phyloP scores from a whole-genome alignment of 2,329 filamentous ascomycete genomes.

The Cladophialophora exuberans region DNA sequence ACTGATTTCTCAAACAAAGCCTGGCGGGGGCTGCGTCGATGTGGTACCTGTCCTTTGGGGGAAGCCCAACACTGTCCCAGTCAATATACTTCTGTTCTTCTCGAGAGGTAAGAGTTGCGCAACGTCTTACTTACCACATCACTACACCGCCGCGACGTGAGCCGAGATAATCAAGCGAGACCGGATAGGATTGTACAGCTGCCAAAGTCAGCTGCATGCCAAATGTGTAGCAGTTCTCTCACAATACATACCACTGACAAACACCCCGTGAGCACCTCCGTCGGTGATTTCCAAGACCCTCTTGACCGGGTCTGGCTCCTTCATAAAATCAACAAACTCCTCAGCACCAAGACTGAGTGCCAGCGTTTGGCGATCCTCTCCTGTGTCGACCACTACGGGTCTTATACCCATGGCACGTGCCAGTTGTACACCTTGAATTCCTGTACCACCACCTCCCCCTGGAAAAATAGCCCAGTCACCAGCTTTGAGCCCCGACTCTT shows the following conservation, averaged over 20 bases:
- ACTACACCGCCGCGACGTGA: conserved; percentile 53
- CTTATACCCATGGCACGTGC: conserved; percentile 60
- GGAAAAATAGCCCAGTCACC: conserved; percentile 61
- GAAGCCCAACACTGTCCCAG: conserved; percentile 43
- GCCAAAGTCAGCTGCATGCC: neutral
- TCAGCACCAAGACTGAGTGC: conserved; percentile 57
- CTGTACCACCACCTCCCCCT: conserved; percentile 59
- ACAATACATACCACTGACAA: conserved; percentile 39
- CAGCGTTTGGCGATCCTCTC: conserved; percentile 51
- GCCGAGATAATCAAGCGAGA: conserved; percentile 49
- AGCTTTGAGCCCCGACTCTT: conserved; percentile 53
- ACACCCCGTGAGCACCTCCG: conserved; percentile 52
- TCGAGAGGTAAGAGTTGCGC: neutral
- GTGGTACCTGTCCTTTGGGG: conserved; percentile 29
- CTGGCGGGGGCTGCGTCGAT: conserved; percentile 24
- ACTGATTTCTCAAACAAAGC: conserved; percentile 25
- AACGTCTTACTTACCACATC: conserved; percentile 47
- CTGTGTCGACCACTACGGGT: conserved; percentile 59
- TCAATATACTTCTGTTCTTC: neutral
- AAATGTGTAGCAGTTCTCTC: neutral
- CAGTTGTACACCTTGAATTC: conserved; percentile 60
- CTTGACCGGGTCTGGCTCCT: conserved; percentile 40
- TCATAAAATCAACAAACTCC: conserved; percentile 57
- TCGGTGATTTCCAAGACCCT: conserved; percentile 50
- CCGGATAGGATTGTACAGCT: conserved; percentile 44